A percentile compares a stretch with the other conserved stretches of the same genome.
Conservation (phyloP, 1,284 basidiomycete genomes). For the Marasmius tenuissimus region DNA sequence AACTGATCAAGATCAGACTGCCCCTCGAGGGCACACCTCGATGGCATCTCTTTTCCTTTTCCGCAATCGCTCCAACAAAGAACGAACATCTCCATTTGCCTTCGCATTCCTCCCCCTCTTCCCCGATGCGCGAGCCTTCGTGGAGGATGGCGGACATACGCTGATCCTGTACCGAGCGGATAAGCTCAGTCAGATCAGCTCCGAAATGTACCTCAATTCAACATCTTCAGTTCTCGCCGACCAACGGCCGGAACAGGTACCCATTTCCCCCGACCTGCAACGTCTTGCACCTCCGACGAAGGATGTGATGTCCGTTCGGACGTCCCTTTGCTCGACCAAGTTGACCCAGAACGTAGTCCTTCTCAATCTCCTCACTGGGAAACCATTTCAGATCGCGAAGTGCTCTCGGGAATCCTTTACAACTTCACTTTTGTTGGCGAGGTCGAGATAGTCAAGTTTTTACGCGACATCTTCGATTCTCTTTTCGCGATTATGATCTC, state of each 20-base stretch:
- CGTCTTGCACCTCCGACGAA: conserved; percentile 68
- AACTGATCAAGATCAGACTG: conserved; percentile 87
- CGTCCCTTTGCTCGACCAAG: conserved; percentile 89
- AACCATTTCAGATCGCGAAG: conserved; percentile 60
- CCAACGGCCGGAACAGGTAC: conserved; percentile 58
- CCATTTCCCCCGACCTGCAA: conserved; percentile 62
- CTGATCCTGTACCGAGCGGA: conserved; percentile 84
- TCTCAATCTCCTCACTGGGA: conserved; percentile 86
- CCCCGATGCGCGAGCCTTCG: conserved; percentile 74
- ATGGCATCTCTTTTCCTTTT: conserved; percentile 96
- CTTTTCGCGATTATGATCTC: conserved; percentile 90
- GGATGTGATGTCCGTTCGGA: conserved; percentile 82
- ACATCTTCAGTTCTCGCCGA: conserved; percentile 58
- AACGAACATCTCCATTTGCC: conserved; percentile 72
- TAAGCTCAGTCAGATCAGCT: conserved; percentile 56
- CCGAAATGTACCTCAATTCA: conserved; percentile 71
- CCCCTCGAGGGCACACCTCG: conserved; percentile 69
- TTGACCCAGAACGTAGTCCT: conserved; percentile 92
- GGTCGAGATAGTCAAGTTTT: conserved; percentile 93
- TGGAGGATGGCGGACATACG: conserved; percentile 90
- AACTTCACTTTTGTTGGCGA: conserved; percentile 93
- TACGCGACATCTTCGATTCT: conserved; percentile 90
- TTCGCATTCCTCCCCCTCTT: conserved; percentile 93
- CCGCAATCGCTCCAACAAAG: conserved; percentile 70
- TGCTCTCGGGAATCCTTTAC: conserved; percentile 73